A percentile compares a stretch with the other conserved stretches of the same genome.
Conservation (phyloP, 352 stramenopile genomes). For the Globisporangium cylindrosporum region DNA sequence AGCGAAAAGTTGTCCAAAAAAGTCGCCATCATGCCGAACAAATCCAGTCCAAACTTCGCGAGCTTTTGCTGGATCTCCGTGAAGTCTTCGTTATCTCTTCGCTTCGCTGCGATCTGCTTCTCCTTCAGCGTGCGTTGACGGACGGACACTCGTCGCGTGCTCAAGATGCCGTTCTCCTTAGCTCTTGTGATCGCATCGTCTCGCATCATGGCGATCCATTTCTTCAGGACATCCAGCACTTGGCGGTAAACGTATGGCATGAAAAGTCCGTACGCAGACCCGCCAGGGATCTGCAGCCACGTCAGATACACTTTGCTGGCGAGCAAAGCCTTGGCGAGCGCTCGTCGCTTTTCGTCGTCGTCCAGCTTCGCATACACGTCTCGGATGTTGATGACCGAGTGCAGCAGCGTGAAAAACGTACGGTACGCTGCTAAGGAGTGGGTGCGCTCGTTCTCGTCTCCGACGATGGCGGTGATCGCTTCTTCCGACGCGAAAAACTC, state of each 20-base stretch:
- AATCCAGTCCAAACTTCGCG: conserved; percentile 44
- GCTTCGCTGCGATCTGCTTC: conserved; percentile 15
- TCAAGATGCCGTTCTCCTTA: conserved; percentile 4
- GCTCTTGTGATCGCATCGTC: conserved; percentile 10
- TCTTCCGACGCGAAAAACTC: conserved; percentile 57
- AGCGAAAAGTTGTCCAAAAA: conserved; percentile 67
- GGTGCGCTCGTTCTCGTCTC: conserved; percentile 29
- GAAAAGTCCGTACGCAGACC: conserved; percentile 78
- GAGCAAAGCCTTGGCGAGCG: conserved; percentile 57
- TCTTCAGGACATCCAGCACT: conserved; percentile 75
- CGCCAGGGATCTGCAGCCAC: conserved; percentile 82
- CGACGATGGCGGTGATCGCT: conserved; percentile 32
- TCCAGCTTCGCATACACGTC: conserved; percentile 47
- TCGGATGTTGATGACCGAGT: conserved; percentile 55
- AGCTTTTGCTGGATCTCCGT: conserved; percentile 32
- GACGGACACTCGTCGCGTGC: conserved; percentile 2
- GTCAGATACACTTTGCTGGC: conserved; percentile 73
- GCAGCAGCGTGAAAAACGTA: conserved; percentile 59
- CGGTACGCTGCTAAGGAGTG: conserved; percentile 50
- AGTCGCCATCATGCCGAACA: conserved; percentile 54
- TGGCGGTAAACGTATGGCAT: conserved; percentile 85
- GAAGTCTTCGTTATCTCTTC: conserved; percentile 22
- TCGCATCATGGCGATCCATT: conserved; percentile 56
- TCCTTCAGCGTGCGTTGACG: conserved; percentile 17
- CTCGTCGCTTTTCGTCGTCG: conserved; percentile 33